phyloP scores from a whole-genome alignment of 768 basidiomycete species.

The Suillus subalutaceus region DNA sequence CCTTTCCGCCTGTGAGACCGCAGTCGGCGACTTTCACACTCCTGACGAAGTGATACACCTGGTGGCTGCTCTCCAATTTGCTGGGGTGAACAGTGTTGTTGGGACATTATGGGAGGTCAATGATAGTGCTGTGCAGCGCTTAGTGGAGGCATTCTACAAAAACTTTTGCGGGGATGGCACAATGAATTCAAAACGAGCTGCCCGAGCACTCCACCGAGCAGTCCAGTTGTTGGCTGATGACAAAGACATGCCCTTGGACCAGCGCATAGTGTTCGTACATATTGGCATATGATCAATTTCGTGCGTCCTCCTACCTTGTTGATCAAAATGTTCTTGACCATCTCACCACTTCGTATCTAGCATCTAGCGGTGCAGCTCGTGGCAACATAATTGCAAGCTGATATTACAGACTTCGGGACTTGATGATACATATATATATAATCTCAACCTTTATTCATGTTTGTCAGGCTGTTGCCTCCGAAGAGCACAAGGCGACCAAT shows the following conservation, averaged over 20 bases:
- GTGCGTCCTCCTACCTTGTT: not conserved
- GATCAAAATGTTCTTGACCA: not conserved
- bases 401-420: not conserved
- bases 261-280: constrained; percentile 13
- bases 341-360: not conserved
- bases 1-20: no score
- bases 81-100: no score
- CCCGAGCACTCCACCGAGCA: constrained; percentile 12
- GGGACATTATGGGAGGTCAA: no score
- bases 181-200: constrained; percentile 7
- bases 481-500: no score
- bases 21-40: no score
- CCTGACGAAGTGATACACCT: no score
- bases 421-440: not conserved
- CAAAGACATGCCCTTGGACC: not conserved
- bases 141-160: constrained; percentile 11
- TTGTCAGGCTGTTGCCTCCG: not conserved
- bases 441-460: not conserved
- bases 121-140: not conserved
- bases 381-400: not conserved
- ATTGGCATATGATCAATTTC: constrained; percentile 7
- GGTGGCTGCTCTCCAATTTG: no score
- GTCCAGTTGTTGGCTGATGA: not conserved
- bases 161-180: not conserved
- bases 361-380: not conserved